Evolutionary conservation across 2,329 filamentous ascomycete genomes (phyloP).

Genomic region (Plectosphaerella cucumerina): DNA sequence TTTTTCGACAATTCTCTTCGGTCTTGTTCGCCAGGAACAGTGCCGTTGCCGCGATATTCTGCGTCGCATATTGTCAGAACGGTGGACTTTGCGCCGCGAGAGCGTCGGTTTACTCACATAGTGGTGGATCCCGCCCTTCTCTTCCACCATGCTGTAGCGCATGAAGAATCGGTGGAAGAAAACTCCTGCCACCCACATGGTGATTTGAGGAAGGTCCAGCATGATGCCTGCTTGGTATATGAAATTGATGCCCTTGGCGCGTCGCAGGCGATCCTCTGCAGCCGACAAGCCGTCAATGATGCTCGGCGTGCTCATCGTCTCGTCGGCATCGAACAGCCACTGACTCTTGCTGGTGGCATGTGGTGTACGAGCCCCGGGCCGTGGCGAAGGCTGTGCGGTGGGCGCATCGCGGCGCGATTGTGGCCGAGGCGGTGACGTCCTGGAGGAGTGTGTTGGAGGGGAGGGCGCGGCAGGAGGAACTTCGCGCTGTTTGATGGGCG

Average conservation of each 20-base stretch:
- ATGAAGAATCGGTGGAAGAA: constrained; percentile 98
- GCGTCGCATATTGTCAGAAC: constrained; percentile 8
- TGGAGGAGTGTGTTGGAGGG: constrained; percentile 51
- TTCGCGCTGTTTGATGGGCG: constrained; percentile 46
- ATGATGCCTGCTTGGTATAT: constrained; percentile 92
- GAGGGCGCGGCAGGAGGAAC: constrained; percentile 60
- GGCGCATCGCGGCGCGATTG: constrained; percentile 36
- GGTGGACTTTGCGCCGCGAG: neutral
- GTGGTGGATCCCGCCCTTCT: constrained; percentile 77
- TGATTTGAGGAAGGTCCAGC: constrained; percentile 87
- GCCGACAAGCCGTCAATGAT: constrained; percentile 75
- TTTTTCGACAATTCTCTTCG: constrained; percentile 94
- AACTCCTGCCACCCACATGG: constrained; percentile 84
- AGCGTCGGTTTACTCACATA: constrained; percentile 60
- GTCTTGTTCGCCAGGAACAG: constrained; percentile 96
- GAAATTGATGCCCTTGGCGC: constrained; percentile 93
- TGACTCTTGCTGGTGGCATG: constrained; percentile 48
- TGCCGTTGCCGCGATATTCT: constrained; percentile 83
- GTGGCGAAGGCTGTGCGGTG: constrained; percentile 29
- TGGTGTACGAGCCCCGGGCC: constrained; percentile 7
- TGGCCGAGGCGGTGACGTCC: constrained; percentile 50
- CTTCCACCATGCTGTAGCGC: constrained; percentile 75
- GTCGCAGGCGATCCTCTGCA: constrained; percentile 72
- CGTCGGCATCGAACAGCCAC: constrained; percentile 86
- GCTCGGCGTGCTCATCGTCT: constrained; percentile 78